Evolutionary conservation across 768 basidiomycete genomes (phyloP), one percentile per base, ranked within the genome.

Genomic region (Arthromyces matolae): DNA sequence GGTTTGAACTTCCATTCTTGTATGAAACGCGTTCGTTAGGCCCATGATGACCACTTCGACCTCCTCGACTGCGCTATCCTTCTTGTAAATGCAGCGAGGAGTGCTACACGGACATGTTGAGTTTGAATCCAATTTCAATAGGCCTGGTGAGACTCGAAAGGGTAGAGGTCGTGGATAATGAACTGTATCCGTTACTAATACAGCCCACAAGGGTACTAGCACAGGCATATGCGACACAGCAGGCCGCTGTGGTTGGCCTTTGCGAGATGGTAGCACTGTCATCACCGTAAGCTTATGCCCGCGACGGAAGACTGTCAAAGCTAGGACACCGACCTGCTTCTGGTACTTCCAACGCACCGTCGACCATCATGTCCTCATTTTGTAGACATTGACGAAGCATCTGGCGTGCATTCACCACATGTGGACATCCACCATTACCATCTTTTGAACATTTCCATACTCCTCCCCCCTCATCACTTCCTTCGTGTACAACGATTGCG

Each of bases 401-500:
- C 2, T 48, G 20, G 16, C 7, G 18, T 34, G 47, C 31, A 16
- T 41, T 4, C 0, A 14, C 22, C 5, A 48, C 31, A 29, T 48
- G 39, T 1, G 9, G 2, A 42, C 47, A 48, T 4, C 20, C 10
- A n/a, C 24, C 22, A 16, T 34, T 18, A 1, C 4, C 6, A 32
- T 48, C 47, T 16, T 42, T 42, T 16, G 20, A 8, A n/a, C 47
- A 48, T 9, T 32, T 33, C 31, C 39, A 48, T 10, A 27, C 22
- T 8, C 47, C 47, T 12, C 23, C 31, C 20, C 43, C 43, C 10
- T 14, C 13, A 27, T 41, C 25, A 24, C 31, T 27, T n/a, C 47
- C 47, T 25, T 41, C 24, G 20, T 41, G 28, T 5, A 34, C n/a
- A 14, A 48, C 38, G 6, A 48, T 32, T 2, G 47, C 32, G 13